Percentiles rank a stretch among this genome's conserved stretches.
Evolutionary conservation across 257 asterid genomes (phyloP).

Genomic region (Scutellaria baicalensis): DNA sequence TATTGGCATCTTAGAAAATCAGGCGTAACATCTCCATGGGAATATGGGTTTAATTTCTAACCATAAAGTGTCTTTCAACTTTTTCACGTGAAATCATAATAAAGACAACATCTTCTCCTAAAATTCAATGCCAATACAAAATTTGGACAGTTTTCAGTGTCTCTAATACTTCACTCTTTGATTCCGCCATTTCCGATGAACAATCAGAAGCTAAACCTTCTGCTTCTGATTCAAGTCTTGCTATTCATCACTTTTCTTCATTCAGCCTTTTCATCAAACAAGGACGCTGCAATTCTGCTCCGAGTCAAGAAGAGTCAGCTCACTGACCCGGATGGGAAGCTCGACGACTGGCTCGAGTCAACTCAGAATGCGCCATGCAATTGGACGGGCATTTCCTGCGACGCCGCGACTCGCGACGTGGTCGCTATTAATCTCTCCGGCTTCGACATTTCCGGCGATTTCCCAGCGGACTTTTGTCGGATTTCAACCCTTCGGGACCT

Average conservation of each 20-base stretch:
- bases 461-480: slow-evolving; percentile 74
- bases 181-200: slow-evolving; percentile 5
- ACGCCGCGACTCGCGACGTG: slow-evolving; percentile 23
- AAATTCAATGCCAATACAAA: neutral
- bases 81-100: neutral
- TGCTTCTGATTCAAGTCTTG: slow-evolving; percentile 4
- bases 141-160: neutral
- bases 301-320: slow-evolving; percentile 47
- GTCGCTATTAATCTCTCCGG: slow-evolving; percentile 43
- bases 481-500: slow-evolving; percentile 44
- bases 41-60: neutral
- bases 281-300: slow-evolving; percentile 55
- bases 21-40: too few relatives aligned
- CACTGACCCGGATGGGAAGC: slow-evolving; percentile 35
- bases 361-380: slow-evolving; percentile 50
- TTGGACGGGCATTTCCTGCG: slow-evolving; percentile 70
- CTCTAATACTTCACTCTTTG: neutral
- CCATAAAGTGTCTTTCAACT: slow-evolving; percentile 4
- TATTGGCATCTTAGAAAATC: too few relatives aligned
- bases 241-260: slow-evolving; percentile 24
- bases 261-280: slow-evolving; percentile 22
- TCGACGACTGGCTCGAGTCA: slow-evolving; percentile 42
- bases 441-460: slow-evolving; percentile 32
- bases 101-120: neutral
- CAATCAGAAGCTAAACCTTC: neutral